phyloP scores from a whole-genome alignment of 1,284 basidiomycete species.

The Earliella scabrosa region DNA sequence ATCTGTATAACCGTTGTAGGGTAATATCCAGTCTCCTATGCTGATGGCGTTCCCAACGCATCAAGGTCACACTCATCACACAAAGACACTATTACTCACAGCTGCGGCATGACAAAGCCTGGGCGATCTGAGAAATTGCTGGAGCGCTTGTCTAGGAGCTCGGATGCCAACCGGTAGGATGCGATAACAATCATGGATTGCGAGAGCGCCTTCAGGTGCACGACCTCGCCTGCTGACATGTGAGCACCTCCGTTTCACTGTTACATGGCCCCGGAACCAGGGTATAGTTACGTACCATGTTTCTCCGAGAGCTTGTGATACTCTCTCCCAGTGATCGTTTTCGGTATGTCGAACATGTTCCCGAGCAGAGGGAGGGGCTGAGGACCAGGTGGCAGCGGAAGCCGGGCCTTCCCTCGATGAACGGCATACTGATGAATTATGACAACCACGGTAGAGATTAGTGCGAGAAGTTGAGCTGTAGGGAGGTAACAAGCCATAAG shows the following conservation, averaged over 20 bases:
- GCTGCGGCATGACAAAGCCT: constrained; percentile 5
- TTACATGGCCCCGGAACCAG: too few species aligned
- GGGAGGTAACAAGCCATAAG: too few species aligned
- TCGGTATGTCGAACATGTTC: constrained; percentile 5
- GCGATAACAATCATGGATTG: constrained; percentile 10
- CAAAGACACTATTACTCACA: too few species aligned
- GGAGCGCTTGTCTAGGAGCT: constrained; percentile 5
- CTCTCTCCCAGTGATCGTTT: not conserved
- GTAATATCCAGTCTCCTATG: not conserved
- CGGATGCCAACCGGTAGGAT: not conserved
- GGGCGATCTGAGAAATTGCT: constrained; percentile 22
- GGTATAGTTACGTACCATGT: not conserved
- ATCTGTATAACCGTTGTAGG: not conserved
- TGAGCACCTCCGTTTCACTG: too few species aligned
- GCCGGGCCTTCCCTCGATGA: too few species aligned
- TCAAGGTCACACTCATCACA: too few species aligned
- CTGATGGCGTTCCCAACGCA: not conserved
- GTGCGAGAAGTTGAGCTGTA: too few species aligned
- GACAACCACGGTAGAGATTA: too few species aligned
- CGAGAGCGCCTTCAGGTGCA: constrained; percentile 5
- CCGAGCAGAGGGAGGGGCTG: constrained; percentile 1
- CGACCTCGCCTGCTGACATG: constrained; percentile 6
- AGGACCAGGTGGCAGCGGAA: constrained; percentile 8
- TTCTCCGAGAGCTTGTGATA: not conserved
- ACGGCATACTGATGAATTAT: too few species aligned